Evolutionary conservation across 2,329 filamentous ascomycete genomes (phyloP).

Genomic region (Xylaria polymorpha): DNA sequence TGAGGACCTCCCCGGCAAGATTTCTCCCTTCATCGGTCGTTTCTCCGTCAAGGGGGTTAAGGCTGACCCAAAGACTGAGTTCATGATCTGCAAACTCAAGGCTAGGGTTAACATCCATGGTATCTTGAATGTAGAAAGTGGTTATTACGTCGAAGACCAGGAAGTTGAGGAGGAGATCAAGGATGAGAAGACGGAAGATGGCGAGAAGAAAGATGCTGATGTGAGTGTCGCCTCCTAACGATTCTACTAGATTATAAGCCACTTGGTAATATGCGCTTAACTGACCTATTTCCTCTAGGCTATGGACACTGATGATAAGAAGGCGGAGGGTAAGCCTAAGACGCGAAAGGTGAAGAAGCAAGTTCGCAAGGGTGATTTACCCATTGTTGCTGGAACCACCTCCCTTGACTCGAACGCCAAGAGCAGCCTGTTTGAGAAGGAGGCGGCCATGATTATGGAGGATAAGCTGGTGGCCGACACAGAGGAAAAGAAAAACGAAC

Average conservation of each 20-base stretch:
- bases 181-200: slow-evolving; percentile 69
- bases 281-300: slow-evolving; percentile 62
- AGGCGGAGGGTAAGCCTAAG: slow-evolving; percentile 75
- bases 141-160: slow-evolving; percentile 97
- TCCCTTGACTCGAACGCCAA: slow-evolving; percentile 78
- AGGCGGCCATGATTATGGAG: slow-evolving; percentile 93
- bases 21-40: slow-evolving; percentile 93
- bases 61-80: slow-evolving; percentile 91
- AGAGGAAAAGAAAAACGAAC: slow-evolving; percentile 99
- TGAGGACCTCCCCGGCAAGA: slow-evolving; percentile 86
- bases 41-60: slow-evolving; percentile 99
- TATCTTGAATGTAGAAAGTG: slow-evolving; percentile 93
- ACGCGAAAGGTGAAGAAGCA: slow-evolving; percentile 99
- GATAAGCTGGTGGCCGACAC: slow-evolving; percentile 99
- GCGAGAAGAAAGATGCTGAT: slow-evolving; percentile 75
- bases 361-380: slow-evolving; percentile 94
- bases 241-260: not conserved
- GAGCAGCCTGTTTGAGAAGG: slow-evolving; percentile 79
- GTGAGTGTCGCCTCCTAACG: slow-evolving; percentile 64
- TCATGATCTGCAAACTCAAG: slow-evolving; percentile 99
- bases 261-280: not conserved
- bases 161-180: slow-evolving; percentile 95
- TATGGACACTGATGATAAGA: slow-evolving; percentile 83
- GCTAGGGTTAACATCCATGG: slow-evolving; percentile 96
- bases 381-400: slow-evolving; percentile 84